Base-by-base conservation (phyloP, 2,329 filamentous ascomycete genomes). In the Calonectria pseudoturangicola region DNA sequence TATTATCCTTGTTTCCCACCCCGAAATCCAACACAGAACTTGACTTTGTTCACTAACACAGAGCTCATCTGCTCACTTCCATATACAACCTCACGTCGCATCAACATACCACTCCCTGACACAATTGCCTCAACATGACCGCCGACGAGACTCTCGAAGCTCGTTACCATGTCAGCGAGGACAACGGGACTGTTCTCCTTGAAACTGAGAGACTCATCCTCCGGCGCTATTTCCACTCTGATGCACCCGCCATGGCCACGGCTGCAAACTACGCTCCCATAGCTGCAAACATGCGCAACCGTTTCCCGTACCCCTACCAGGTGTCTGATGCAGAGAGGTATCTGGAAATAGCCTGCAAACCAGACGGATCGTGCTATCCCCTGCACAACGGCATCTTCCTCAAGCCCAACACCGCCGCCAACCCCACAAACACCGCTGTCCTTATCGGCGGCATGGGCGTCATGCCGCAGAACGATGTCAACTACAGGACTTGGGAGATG, bases 271-370 rank as follows among this genome's bases (percentile, higher is more conserved):
- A 86, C 72, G 77, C 79, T 12, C 73, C 83, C 25, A 79, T 90
- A 4, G 75, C 81, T 1, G 72, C 68, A 13, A 83, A 81, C 75
- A 83, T 90, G 83, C 84, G 85, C 70, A 81, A 87, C 76, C 74
- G 80, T 48, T 89, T 89, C 70, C 87, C 88, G 3, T 77, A 74
- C 12, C 88, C 88, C 0, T 89, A 89, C 79, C 85, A 82, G 0
- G 74, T 85, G 10, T 79, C 81, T 9, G 79, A 84, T 62, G 86
- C 87, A 2, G 74, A 84, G 25, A 48, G 16, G n/a, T 88, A 84
- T 78, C 82, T 88, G 73, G 66, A 70, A 45, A 70, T 71, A 27
- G 72, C 62, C 58, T 67, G 47, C n/a, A 68, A 73, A 15, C 63
- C 69, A 43, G 70, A 79, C 65, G 71, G 75, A 68, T 67, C 75